Percentiles rank a stretch among this genome's conserved stretches.
These are phyloP conservation scores for Podospora conica DNA, from an alignment of 495 filamentous ascomycete species.

Conservation along the genomic window DNA sequence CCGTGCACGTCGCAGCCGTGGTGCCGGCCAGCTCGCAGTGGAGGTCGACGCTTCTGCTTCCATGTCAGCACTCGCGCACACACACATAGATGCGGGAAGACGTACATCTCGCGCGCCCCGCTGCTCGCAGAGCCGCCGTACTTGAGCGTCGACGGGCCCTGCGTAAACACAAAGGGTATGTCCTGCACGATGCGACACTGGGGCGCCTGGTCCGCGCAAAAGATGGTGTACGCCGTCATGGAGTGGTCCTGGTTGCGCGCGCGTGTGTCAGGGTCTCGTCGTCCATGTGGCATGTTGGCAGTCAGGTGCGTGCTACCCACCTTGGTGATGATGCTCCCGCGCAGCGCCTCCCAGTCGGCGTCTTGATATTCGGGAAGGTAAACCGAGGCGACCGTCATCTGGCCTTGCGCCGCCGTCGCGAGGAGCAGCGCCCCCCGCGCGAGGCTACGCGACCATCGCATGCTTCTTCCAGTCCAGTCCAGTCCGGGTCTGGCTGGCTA, in stretches of 20 bases:
- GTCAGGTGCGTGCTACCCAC: constrained; percentile 16
- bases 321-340: constrained; percentile 33
- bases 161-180: constrained; percentile 34
- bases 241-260: constrained; percentile 19
- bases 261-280: background rate
- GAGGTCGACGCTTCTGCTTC: constrained; percentile 28
- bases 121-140: constrained; percentile 18
- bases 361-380: constrained; percentile 29
- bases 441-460: background rate
- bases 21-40: constrained; percentile 29
- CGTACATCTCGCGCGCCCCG: constrained; percentile 24
- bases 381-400: constrained; percentile 28
- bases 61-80: background rate
- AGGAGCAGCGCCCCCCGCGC: background rate
- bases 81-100: background rate
- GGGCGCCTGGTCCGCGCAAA: constrained; percentile 30
- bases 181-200: constrained; percentile 25
- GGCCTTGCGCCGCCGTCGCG: constrained; percentile 9
- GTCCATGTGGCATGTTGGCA: background rate
- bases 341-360: constrained; percentile 26
- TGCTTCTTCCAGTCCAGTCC: background rate
- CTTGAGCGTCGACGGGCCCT: constrained; percentile 31
- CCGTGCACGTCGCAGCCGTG: constrained; percentile 35
- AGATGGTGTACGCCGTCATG: constrained; percentile 35
- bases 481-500: background rate